Conservation (phyloP, 148 eudicot species). For the Chenopodium formosanum region DNA sequence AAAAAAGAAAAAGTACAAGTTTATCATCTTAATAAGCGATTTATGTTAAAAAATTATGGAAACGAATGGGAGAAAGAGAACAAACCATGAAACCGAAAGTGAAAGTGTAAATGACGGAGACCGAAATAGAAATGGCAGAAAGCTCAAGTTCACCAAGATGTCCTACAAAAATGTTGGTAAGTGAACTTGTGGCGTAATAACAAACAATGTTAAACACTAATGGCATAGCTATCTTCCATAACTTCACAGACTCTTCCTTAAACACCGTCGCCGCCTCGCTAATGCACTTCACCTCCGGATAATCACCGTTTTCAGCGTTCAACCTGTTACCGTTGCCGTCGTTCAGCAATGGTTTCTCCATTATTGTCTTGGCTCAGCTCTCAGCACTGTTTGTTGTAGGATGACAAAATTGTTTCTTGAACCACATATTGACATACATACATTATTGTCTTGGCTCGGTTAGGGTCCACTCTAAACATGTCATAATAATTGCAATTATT, state of each 20-base stretch:
- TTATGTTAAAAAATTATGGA: no score
- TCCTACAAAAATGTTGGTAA: constrained; percentile 59
- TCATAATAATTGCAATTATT: no score
- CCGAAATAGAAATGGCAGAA: constrained; percentile 54
- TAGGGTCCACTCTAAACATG: no score
- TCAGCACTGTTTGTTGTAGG: no score
- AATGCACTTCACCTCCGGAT: constrained; percentile 32
- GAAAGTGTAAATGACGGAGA: constrained; percentile 51
- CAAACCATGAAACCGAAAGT: constrained; percentile 69
- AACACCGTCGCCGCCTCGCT: constrained; percentile 37
- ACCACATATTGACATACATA: no score
- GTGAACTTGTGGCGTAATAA: constrained; percentile 39
- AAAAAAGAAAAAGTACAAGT: no score
- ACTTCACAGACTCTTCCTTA: constrained; percentile 43
- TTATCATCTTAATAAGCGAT: no score
- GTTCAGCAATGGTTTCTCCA: constrained; percentile 38
- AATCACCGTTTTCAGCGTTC: constrained; percentile 36
- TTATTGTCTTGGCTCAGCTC: neutral
- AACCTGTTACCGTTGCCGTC: neutral
- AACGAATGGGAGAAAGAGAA: neutral
- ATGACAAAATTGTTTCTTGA: no score
- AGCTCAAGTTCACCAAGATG: constrained; percentile 62
- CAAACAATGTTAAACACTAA: constrained; percentile 49
- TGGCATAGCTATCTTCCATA: constrained; percentile 56
- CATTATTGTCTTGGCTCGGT: no score